These are phyloP conservation scores for Starmerella powellii DNA, from an alignment of 805 yeast species.

Conservation along the genomic window DNA sequence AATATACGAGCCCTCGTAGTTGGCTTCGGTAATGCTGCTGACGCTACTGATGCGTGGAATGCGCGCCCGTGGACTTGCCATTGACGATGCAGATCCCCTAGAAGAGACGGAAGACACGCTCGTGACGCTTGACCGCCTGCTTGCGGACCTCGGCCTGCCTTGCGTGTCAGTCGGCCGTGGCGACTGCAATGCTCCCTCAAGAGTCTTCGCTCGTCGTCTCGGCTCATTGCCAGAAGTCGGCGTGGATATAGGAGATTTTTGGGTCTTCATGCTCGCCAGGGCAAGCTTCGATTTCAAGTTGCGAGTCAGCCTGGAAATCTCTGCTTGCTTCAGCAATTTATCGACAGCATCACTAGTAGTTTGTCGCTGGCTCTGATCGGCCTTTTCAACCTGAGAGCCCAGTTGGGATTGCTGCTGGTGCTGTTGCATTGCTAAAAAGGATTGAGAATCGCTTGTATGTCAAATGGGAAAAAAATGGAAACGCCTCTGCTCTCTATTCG, in stretches of 20 bases:
- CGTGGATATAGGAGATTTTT: slow-evolving; percentile 13
- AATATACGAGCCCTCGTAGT: neutral
- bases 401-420: slow-evolving; percentile 7
- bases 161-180: slow-evolving; percentile 12
- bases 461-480: too few relatives aligned
- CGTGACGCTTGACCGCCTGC: slow-evolving; percentile 10
- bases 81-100: neutral
- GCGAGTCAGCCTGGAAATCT: slow-evolving; percentile 33
- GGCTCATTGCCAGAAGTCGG: slow-evolving; percentile 1
- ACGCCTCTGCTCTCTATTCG: too few relatives aligned
- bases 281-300: slow-evolving; percentile 34
- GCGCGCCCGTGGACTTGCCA: slow-evolving; percentile 12
- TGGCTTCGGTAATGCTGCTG: slow-evolving; percentile 7
- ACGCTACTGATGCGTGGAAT: slow-evolving; percentile 11
- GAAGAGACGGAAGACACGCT: slow-evolving; percentile 7
- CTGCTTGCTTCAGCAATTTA: slow-evolving; percentile 34
- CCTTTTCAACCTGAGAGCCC: neutral
- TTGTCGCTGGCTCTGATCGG: slow-evolving; percentile 1
- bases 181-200: slow-evolving; percentile 20
- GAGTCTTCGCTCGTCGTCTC: slow-evolving; percentile 20
- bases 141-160: neutral
- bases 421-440: neutral
- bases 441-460: too few relatives aligned
- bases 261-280: slow-evolving; percentile 33
- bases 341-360: slow-evolving; percentile 24